These are phyloP conservation scores for Suillus occidentalis DNA, from an alignment of 768 basidiomycete species.

Conservation along the genomic window DNA sequence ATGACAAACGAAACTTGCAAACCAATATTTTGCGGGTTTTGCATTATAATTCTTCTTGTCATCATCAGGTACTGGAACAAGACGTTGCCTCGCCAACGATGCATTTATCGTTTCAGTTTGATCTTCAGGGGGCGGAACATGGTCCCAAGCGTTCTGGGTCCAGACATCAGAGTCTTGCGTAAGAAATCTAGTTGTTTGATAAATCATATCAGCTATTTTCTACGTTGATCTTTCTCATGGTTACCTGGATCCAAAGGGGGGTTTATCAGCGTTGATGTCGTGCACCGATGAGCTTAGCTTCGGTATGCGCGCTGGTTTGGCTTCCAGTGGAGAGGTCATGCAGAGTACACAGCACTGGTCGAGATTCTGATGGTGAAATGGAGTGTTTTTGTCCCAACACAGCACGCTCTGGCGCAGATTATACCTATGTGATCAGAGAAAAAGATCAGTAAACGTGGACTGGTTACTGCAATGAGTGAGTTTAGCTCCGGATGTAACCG, in stretches of 20 bases:
- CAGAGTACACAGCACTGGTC: not conserved
- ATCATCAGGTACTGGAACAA: slow-evolving; percentile 69
- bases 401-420: not conserved
- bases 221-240: slow-evolving; percentile 12
- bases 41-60: slow-evolving; percentile 73
- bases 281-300: slow-evolving; percentile 65
- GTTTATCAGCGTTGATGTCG: slow-evolving; percentile 51
- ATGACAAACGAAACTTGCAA: slow-evolving; percentile 26
- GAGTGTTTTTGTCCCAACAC: not conserved
- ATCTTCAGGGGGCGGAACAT: slow-evolving; percentile 81
- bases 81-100: slow-evolving; percentile 69
- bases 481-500: not conserved
- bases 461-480: not conserved
- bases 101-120: slow-evolving; percentile 71
- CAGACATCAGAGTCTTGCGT: slow-evolving; percentile 73
- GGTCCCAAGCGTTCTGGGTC: slow-evolving; percentile 91
- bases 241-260: slow-evolving; percentile 73
- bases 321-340: not conserved
- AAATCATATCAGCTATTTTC: slow-evolving; percentile 1
- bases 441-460: not conserved
- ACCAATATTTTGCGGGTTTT: slow-evolving; percentile 76
- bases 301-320: slow-evolving; percentile 18
- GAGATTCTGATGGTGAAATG: not conserved
- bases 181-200: slow-evolving; percentile 52
- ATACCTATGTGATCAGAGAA: not conserved